These are phyloP conservation scores for Phytopythium vexans DNA, from an alignment of 352 stramenopile species.

Conservation along the genomic window DNA sequence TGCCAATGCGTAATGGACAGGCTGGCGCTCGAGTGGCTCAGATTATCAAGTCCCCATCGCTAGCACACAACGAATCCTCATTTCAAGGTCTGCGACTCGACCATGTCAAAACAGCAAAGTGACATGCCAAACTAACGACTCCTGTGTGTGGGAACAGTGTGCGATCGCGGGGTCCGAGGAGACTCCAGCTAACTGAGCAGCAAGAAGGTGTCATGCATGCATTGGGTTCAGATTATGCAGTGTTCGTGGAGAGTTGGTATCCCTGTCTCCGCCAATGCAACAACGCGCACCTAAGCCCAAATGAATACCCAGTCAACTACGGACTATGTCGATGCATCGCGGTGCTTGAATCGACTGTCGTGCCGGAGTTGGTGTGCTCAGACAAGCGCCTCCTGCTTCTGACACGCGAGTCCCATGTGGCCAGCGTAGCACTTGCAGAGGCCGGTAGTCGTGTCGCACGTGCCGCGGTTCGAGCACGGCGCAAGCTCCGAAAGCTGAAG, in stretches of 20 bases:
- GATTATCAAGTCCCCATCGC: constrained; percentile 46
- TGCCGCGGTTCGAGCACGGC: constrained; percentile 58
- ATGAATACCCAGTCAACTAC: no score
- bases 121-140: neutral
- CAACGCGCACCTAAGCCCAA: no score
- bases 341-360: no score
- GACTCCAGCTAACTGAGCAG: neutral
- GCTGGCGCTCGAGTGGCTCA: constrained; percentile 29
- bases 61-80: constrained; percentile 25
- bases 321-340: no score
- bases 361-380: constrained; percentile 7
- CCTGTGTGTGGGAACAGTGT: neutral
- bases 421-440: constrained; percentile 64
- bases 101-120: no score
- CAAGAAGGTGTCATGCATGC: no score
- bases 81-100: constrained; percentile 35
- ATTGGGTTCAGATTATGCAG: no score
- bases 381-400: constrained; percentile 61
- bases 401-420: constrained; percentile 73
- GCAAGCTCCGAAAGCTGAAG: constrained; percentile 44
- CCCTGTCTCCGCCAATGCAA: no score
- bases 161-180: constrained; percentile 1
- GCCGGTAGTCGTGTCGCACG: constrained; percentile 49
- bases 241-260: no score
- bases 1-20: constrained; percentile 11